These are phyloP conservation scores for Aspergillus brasiliensis DNA, from an alignment of 2,329 filamentous ascomycete genomes.

Conservation along the genomic window DNA sequence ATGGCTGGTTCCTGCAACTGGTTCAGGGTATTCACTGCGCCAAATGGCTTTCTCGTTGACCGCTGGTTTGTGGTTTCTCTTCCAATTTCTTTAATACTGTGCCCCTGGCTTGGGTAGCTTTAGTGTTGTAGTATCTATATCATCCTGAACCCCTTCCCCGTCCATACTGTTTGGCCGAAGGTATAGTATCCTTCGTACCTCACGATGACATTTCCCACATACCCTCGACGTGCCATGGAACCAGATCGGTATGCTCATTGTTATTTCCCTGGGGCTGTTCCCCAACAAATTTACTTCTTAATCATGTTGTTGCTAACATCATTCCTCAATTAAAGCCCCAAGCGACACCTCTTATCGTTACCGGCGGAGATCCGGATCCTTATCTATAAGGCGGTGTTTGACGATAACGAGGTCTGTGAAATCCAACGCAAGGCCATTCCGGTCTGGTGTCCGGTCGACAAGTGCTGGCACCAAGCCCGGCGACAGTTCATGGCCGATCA, in stretches of 20 bases:
- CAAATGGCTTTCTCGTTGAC: neutral
- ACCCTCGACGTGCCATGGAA: neutral
- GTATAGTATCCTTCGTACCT: neutral
- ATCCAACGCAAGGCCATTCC: constrained; percentile 1
- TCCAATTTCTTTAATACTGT: neutral
- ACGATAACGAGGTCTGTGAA: neutral
- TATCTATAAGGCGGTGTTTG: neutral
- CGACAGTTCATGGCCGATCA: neutral
- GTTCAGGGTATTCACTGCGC: neutral
- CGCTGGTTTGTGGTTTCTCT: neutral
- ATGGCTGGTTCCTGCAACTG: neutral
- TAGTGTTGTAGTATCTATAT: no score
- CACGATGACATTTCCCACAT: neutral
- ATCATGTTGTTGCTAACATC: neutral
- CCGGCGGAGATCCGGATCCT: constrained; percentile 6
- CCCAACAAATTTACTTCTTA: neutral
- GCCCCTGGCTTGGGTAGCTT: no score
- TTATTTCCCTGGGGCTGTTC: neutral
- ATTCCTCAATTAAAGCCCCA: neutral
- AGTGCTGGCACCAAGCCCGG: neutral
- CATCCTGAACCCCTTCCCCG: neutral
- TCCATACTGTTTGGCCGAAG: neutral
- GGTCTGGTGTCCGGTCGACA: neutral
- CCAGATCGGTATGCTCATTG: neutral
- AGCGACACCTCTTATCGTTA: neutral